These are phyloP conservation scores for Neurospora pannonica DNA, from an alignment of 495 filamentous ascomycete genomes.

Conservation along the genomic window DNA sequence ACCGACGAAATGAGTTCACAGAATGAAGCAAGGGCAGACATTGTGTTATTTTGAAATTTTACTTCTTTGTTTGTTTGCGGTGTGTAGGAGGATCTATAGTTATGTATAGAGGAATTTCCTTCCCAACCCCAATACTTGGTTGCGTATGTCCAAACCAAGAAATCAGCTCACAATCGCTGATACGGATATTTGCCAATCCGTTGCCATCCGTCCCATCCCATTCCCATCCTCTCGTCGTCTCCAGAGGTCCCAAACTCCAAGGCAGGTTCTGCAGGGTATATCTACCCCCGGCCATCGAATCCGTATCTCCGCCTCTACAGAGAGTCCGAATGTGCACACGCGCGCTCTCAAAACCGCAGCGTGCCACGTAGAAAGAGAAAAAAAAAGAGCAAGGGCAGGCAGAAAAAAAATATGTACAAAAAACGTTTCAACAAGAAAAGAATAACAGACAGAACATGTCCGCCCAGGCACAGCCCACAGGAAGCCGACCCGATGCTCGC, in stretches of 20 bases:
- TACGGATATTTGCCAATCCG: not conserved
- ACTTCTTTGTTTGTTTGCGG: not conserved
- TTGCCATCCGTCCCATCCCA: not conserved
- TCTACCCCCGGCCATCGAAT: not conserved
- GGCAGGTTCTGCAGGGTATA: not conserved
- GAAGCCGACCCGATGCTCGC: not conserved
- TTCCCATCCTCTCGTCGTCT: not conserved
- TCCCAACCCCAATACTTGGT: not conserved
- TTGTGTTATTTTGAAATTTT: not conserved
- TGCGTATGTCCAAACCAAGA: not conserved
- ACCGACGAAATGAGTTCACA: not conserved
- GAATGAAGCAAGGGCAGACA: not conserved
- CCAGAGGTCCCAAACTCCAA: not conserved
- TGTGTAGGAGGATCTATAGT: not conserved
- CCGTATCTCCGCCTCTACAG: not conserved
- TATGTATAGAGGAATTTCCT: not conserved
- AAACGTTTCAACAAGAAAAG: not conserved
- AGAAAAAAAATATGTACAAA: not conserved
- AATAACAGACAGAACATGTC: not conserved
- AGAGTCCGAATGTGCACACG: not conserved
- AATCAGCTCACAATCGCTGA: not conserved
- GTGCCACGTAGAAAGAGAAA: not conserved
- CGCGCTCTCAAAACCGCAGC: not conserved
- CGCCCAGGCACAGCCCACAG: not conserved
- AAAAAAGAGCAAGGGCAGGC: not conserved